Base-by-base conservation (phyloP, 352 stramenopile species). In the Albugo candida region DNA sequence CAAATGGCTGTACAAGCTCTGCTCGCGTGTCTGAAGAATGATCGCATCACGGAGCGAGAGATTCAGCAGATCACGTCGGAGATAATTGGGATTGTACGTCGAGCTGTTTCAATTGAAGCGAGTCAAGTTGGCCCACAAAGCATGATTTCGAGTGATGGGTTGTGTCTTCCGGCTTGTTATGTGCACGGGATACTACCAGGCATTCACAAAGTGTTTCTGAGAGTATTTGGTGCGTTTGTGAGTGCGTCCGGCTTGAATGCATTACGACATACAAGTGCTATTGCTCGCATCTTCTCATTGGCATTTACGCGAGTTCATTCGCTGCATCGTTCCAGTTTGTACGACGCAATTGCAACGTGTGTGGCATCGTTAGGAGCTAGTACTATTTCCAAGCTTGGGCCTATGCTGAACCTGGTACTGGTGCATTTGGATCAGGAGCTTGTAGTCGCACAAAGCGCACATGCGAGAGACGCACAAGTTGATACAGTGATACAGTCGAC, bases 71-170 rank as follows among this genome's bases (percentile, higher is more conserved):
- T 91, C 20, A 34, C 83, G 2, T 47, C 45, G 11, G 68, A 84
- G 10, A 40, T 84, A 17, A 44, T 87, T 36, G 45, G 58, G 14
- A 61, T 86, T 18, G 57, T 64, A 41, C 72, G 72, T 6, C 71
- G 77, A 14, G 64, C 77, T 5, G 57, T 91, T 45, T 62, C 56
- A 2, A 57, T 85, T 31, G 70, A 67, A 16, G 77, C 69, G 8
- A 62, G 80, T 17, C 71, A 86, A 36, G 65, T 87, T 40, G 77
- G 77, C 41, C 85, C 85, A 61, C 74, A 87, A 48, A 84, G 68
- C 11, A 74, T 70, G 14, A 61, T 87, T 18, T 91, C 77, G 5
- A 70, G 84, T 17, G 74, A 91, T 56, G 77, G 77, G 24, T 59
- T 72, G n/a, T 66, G 70, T 0, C 55, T 91, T 2, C 77, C 77